Evolutionary conservation across 176 grass and related monocot species (phyloP).

Genomic region (Saccharum officinarum): DNA sequence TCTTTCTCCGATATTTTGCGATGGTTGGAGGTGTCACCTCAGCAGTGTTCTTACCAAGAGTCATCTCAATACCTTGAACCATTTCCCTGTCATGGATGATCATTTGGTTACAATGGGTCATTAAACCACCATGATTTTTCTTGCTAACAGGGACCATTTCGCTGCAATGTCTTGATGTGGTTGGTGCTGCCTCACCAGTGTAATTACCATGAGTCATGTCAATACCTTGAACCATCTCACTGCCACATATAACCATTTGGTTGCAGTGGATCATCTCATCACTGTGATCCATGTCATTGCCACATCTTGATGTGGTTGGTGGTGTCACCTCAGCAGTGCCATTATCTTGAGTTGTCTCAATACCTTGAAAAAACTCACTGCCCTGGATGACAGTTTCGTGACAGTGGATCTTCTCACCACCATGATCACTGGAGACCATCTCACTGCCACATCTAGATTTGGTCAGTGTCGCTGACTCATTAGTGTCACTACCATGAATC

Average conservation of each 20-base stretch:
- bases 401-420: background rate
- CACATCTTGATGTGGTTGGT: background rate
- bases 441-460: background rate
- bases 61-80: slow-evolving; percentile 20
- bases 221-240: background rate
- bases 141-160: background rate
- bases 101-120: background rate
- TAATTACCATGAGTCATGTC: background rate
- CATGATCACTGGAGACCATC: background rate
- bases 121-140: background rate
- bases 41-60: slow-evolving; percentile 11
- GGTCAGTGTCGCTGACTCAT: no score
- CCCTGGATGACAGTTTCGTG: background rate
- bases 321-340: background rate
- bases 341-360: background rate
- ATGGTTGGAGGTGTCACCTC: slow-evolving; percentile 26
- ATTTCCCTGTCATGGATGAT: background rate
- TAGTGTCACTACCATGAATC: background rate
- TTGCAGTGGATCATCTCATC: no score
- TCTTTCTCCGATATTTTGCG: slow-evolving; percentile 50
- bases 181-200: background rate
- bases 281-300: no score
- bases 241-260: no score
- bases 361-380: background rate
- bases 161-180: slow-evolving; percentile 34